A percentile compares a stretch with the other conserved stretches of the same genome.
These are phyloP conservation scores for Elaeis guineensis DNA, from an alignment of 176 grass and related monocot species.

Conservation along the genomic window DNA sequence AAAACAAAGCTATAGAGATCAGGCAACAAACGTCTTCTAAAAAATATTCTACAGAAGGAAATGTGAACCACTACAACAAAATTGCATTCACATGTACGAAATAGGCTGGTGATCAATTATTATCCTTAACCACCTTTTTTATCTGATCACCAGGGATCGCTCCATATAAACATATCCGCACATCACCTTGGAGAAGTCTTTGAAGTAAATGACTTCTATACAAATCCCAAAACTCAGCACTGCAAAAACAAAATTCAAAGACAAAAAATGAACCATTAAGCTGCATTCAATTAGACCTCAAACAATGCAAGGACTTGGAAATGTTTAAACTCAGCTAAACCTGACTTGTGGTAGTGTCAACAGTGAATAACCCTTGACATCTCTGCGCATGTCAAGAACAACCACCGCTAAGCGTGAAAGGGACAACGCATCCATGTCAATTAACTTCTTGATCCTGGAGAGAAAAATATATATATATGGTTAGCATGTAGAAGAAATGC, in stretches of 20 bases:
- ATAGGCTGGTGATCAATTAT: no score
- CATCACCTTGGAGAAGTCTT: slow-evolving; percentile 42
- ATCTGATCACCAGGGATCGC: slow-evolving; percentile 23
- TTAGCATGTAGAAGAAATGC: no score
- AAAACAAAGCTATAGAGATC: no score
- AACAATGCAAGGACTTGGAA: not conserved
- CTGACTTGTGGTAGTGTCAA: slow-evolving; percentile 95
- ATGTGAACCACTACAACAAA: no score
- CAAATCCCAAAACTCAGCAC: slow-evolving; percentile 86
- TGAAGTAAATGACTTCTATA: slow-evolving; percentile 64
- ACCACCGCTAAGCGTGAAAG: slow-evolving; percentile 62
- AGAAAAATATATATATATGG: not conserved
- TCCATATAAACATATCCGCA: slow-evolving; percentile 77
- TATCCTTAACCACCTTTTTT: no score
- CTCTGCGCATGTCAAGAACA: slow-evolving; percentile 82
- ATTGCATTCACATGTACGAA: no score
- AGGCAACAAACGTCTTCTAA: no score
- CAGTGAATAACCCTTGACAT: slow-evolving; percentile 79
- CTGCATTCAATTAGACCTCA: not conserved
- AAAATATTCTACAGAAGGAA: no score
- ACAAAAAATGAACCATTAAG: slow-evolving; percentile 1
- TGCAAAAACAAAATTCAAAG: slow-evolving; percentile 25
- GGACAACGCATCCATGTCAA: slow-evolving; percentile 81
- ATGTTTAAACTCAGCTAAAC: slow-evolving; percentile 10
- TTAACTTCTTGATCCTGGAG: slow-evolving; percentile 85